These are phyloP conservation scores for Podaxis pistillaris DNA, from an alignment of 768 basidiomycete genomes.

Conservation along the genomic window DNA sequence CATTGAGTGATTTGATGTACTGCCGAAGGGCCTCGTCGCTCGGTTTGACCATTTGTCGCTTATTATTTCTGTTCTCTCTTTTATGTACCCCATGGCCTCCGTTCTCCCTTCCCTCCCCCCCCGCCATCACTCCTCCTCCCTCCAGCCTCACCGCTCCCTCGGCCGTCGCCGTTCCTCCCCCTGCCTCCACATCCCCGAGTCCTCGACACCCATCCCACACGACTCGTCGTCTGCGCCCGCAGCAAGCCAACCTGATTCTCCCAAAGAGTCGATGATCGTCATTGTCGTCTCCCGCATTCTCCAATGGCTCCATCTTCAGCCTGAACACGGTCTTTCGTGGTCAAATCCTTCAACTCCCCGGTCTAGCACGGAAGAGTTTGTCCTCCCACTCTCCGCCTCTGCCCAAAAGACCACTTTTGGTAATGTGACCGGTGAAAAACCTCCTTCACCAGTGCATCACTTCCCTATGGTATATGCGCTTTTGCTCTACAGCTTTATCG, in stretches of 20 bases:
- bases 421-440: conserved; percentile 33
- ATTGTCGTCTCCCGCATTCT: conserved; percentile 50
- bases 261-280: conserved; percentile 43
- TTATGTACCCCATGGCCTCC: conserved; percentile 14
- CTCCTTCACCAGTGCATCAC: conserved; percentile 22
- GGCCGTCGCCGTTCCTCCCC: conserved; percentile 55
- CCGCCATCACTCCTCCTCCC: conserved; percentile 60
- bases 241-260: conserved; percentile 12
- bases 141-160: conserved; percentile 50
- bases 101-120: conserved; percentile 32
- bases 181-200: conserved; percentile 33
- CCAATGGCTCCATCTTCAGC: conserved; percentile 47
- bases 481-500: conserved; percentile 3
- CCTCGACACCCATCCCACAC: conserved; percentile 12
- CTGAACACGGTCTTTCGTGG: conserved; percentile 39
- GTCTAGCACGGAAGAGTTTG: conserved; percentile 38
- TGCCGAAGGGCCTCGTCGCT: background rate
- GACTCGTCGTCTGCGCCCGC: conserved; percentile 15
- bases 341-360: conserved; percentile 47
- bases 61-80: background rate
- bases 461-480: conserved; percentile 31
- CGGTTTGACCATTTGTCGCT: background rate
- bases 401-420: conserved; percentile 41
- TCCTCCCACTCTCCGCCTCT: conserved; percentile 32
- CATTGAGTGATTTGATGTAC: conserved; percentile 1